A percentile compares a stretch with the other conserved stretches of the same genome.
Conservation (phyloP, 2,329 filamentous ascomycete genomes). For the Neonectria ditissima region DNA sequence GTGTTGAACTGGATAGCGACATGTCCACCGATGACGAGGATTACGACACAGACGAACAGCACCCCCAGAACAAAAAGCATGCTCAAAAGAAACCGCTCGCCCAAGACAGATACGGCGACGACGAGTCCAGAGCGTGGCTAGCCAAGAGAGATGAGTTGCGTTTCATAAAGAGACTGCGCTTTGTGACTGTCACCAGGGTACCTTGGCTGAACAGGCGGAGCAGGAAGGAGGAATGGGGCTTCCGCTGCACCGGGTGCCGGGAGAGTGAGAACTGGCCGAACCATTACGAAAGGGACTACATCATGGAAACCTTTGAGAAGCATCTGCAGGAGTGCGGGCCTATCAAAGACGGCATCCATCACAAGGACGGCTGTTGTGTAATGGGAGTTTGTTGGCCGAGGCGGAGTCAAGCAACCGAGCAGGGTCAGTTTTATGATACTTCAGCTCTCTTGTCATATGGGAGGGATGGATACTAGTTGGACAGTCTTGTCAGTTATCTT, state of each 20-base stretch:
- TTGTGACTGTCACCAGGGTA: background rate
- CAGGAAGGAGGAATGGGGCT: background rate
- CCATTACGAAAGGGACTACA: background rate
- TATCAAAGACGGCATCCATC: background rate
- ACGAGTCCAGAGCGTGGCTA: background rate
- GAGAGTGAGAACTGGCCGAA: background rate
- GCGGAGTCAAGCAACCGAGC: background rate
- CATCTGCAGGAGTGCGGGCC: background rate
- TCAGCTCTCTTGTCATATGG: too few relatives aligned
- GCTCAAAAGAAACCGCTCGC: background rate
- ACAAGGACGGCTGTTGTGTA: background rate
- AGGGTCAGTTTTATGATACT: too few relatives aligned
- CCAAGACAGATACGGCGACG: background rate
- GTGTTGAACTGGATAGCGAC: too few relatives aligned
- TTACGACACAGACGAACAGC: background rate
- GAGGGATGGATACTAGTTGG: too few relatives aligned
- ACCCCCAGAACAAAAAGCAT: background rate
- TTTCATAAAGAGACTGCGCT: background rate
- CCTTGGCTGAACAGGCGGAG: slow-evolving; percentile 1
- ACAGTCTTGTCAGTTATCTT: too few relatives aligned
- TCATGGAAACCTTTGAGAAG: background rate
- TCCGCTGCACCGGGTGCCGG: background rate
- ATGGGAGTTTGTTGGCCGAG: background rate
- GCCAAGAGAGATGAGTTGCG: background rate
- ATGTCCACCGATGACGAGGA: too few relatives aligned